These are phyloP conservation scores for Tuber microsphaerosporum DNA, from an alignment of 495 filamentous ascomycete genomes.

Conservation along the genomic window DNA sequence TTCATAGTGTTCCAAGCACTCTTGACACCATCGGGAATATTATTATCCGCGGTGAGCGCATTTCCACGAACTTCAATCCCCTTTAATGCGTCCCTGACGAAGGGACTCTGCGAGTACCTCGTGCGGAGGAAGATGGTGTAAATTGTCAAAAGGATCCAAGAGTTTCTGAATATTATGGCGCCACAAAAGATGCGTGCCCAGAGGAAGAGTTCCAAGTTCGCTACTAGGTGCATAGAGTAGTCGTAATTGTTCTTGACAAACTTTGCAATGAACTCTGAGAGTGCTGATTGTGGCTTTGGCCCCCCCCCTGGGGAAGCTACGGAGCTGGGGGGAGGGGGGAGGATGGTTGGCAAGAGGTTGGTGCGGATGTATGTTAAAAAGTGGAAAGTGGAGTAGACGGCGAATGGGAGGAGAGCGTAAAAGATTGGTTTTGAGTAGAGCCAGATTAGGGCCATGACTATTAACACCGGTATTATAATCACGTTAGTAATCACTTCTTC, in stretches of 20 bases:
- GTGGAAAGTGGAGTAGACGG: constrained; percentile 97
- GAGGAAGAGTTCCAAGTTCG: constrained; percentile 66
- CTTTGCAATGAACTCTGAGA: constrained; percentile 68
- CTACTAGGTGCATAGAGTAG: constrained; percentile 72
- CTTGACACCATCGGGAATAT: constrained; percentile 73
- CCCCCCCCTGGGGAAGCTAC: constrained; percentile 48
- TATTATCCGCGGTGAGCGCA: constrained; percentile 73
- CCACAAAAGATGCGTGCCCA: constrained; percentile 74
- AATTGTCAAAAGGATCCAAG: constrained; percentile 74
- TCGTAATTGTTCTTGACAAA: constrained; percentile 99
- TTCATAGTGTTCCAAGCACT: constrained; percentile 80
- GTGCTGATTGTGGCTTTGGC: constrained; percentile 60
- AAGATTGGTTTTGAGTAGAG: constrained; percentile 82
- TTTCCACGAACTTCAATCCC: constrained; percentile 69
- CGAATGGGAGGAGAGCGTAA: constrained; percentile 85
- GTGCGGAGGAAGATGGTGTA: constrained; percentile 92
- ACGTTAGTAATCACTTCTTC: constrained; percentile 3
- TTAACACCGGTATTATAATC: background rate
- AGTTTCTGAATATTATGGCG: constrained; percentile 78
- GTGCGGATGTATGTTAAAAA: constrained; percentile 74
- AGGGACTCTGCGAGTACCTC: constrained; percentile 80
- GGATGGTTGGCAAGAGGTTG: constrained; percentile 61
- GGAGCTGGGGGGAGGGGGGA: constrained; percentile 42
- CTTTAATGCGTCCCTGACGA: constrained; percentile 74
- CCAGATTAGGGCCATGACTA: constrained; percentile 94